Evolutionary conservation across 2,329 filamentous ascomycete genomes (phyloP).

Genomic region (Lojkania enalia): DNA sequence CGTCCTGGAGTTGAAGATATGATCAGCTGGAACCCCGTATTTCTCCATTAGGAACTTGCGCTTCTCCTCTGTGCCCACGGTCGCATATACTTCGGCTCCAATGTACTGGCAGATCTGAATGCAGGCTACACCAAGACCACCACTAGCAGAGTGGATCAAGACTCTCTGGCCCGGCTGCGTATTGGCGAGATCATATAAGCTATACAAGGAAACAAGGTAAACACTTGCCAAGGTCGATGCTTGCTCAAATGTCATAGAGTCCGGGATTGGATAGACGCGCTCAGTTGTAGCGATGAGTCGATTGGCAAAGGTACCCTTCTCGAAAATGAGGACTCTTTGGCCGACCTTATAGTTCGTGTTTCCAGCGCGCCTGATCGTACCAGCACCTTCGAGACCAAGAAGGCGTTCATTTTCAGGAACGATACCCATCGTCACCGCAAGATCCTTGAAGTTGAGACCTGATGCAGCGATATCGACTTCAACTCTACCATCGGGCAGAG

Average conservation of each 20-base stretch:
- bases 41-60: slow-evolving; percentile 23
- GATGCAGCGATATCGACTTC: slow-evolving; percentile 29
- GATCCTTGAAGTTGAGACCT: slow-evolving; percentile 19
- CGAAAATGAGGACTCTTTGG: slow-evolving; percentile 10
- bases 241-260: slow-evolving; percentile 14
- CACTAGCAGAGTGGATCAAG: slow-evolving; percentile 28
- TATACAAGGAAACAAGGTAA: slow-evolving; percentile 11
- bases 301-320: slow-evolving; percentile 12
- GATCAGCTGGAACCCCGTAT: slow-evolving; percentile 26
- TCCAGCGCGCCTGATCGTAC: slow-evolving; percentile 7
- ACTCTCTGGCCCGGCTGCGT: slow-evolving; percentile 31
- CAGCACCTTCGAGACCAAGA: slow-evolving; percentile 19
- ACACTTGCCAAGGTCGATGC: slow-evolving; percentile 11
- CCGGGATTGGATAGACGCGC: slow-evolving; percentile 9
- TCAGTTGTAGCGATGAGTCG: slow-evolving; percentile 3
- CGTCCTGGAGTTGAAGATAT: slow-evolving; percentile 33
- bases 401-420: slow-evolving; percentile 11
- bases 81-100: slow-evolving; percentile 12
- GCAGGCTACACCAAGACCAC: slow-evolving; percentile 26
- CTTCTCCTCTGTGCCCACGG: slow-evolving; percentile 33
- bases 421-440: slow-evolving; percentile 26
- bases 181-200: slow-evolving; percentile 24
- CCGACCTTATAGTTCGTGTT: slow-evolving; percentile 7
- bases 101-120: slow-evolving; percentile 17
- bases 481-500: background rate